Evolutionary conservation across 345 rosid genomes (phyloP).

Genomic region (Bruguiera parviflora): DNA sequence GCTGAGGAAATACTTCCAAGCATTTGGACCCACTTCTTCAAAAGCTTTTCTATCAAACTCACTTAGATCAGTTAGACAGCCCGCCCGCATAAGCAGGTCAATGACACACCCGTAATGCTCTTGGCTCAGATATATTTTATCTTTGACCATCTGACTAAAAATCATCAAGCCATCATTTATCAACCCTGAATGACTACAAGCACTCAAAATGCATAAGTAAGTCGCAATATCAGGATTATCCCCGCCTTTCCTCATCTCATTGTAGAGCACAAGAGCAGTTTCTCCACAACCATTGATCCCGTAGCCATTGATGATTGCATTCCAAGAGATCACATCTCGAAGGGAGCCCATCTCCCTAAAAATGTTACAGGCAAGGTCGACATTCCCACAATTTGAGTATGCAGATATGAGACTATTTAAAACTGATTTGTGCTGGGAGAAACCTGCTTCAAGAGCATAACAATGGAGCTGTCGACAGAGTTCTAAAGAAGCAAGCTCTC

Average conservation of each 20-base stretch:
- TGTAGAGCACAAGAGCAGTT: constrained; percentile 32
- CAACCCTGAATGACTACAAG: constrained; percentile 46
- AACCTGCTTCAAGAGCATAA: constrained; percentile 28
- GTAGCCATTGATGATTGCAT: constrained; percentile 41
- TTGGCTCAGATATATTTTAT: constrained; percentile 29
- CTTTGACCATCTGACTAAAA: constrained; percentile 35
- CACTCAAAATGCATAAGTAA: constrained; percentile 33
- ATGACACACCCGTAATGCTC: constrained; percentile 38
- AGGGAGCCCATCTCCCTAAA: constrained; percentile 39
- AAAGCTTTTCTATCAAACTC: constrained; percentile 14
- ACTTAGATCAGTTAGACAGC: constrained; percentile 36
- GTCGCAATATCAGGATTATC: constrained; percentile 38
- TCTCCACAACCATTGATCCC: constrained; percentile 39
- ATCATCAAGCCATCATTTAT: constrained; percentile 37
- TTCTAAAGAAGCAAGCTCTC: constrained; percentile 31
- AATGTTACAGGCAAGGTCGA: constrained; percentile 23
- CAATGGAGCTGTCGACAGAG: constrained; percentile 45
- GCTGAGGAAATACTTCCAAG: constrained; percentile 40
- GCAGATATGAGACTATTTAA: constrained; percentile 46
- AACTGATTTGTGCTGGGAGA: constrained; percentile 21
- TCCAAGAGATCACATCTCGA: constrained; percentile 44
- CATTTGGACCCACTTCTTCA: constrained; percentile 28
- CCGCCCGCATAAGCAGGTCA: constrained; percentile 43
- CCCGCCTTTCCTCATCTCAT: constrained; percentile 33
- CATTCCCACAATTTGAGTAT: constrained; percentile 44